Percentiles rank a stretch among this genome's conserved stretches.
phyloP scores from a whole-genome alignment of 257 asterid species.

The Solanum bukasovii region DNA sequence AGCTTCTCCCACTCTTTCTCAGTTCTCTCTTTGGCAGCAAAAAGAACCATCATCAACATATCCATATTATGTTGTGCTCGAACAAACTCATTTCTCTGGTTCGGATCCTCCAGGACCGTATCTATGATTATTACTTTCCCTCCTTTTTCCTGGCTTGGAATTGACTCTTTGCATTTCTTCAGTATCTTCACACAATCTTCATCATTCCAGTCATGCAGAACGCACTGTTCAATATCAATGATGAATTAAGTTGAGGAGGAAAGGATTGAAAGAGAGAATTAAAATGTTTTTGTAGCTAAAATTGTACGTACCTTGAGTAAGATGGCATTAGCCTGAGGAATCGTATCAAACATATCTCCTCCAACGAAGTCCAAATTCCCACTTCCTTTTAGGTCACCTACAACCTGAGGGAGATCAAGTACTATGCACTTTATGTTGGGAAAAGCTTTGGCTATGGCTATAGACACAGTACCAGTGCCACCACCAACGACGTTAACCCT shows the following conservation, averaged over 20 bases:
- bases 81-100: not conserved
- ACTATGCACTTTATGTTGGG: not conserved
- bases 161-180: not conserved
- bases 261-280: not conserved
- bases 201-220: not conserved
- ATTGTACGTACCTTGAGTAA: not conserved
- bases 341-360: not conserved
- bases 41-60: not conserved
- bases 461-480: not conserved
- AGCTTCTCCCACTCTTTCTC: not conserved
- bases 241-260: not conserved
- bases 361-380: not conserved
- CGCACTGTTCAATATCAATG: not conserved
- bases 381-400: not conserved
- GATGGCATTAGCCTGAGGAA: not conserved
- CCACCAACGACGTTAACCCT: not conserved
- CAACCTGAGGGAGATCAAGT: conserved; percentile 1
- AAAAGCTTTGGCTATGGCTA: not conserved
- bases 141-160: not conserved
- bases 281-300: not conserved
- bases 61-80: not conserved
- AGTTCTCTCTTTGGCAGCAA: not conserved
- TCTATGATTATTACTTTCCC: not conserved
- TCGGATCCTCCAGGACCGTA: not conserved
- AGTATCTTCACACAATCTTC: not conserved